Conservation (phyloP, 2,329 filamentous ascomycete genomes). For the Aspergillus sp. region DNA sequence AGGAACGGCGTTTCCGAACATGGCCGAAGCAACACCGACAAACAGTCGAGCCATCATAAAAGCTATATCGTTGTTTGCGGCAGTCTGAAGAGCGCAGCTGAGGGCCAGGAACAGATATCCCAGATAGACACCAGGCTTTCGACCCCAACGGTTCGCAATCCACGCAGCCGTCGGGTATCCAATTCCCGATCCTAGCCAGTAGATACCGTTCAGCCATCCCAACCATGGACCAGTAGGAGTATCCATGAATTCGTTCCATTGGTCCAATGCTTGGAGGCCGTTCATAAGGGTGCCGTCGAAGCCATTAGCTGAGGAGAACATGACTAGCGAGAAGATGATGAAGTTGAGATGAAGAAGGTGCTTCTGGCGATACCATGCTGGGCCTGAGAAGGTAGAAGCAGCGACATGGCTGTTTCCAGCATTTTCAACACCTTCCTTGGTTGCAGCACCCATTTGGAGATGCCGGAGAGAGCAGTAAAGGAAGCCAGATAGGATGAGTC, state of each 20-base stretch:
- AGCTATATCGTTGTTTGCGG: conserved; percentile 21
- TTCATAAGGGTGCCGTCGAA: conserved; percentile 19
- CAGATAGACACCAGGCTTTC: conserved; percentile 30
- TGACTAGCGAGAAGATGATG: too few relatives aligned
- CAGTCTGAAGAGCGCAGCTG: conserved; percentile 30
- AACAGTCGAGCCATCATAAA: conserved; percentile 40
- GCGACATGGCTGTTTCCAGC: too few relatives aligned
- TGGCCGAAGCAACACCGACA: conserved; percentile 36
- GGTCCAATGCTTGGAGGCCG: conserved; percentile 31
- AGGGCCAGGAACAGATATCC: conserved; percentile 34
- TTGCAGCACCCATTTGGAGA: too few relatives aligned
- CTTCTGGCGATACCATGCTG: too few relatives aligned
- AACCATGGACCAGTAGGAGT: conserved; percentile 28
- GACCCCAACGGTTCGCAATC: conserved; percentile 37
- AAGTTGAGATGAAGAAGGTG: too few relatives aligned
- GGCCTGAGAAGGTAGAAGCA: too few relatives aligned
- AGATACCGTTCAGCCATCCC: conserved; percentile 31
- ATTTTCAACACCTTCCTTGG: too few relatives aligned
- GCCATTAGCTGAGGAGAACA: too few relatives aligned
- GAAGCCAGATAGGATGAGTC: too few relatives aligned
- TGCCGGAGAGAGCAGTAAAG: too few relatives aligned
- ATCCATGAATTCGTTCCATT: conserved; percentile 34
- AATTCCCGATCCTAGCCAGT: conserved; percentile 29
- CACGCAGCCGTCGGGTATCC: conserved; percentile 29
- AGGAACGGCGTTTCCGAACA: conserved; percentile 33